These are phyloP conservation scores for Pichia kudriavzevii DNA, from an alignment of 1,139 yeast species.

Conservation along the genomic window DNA sequence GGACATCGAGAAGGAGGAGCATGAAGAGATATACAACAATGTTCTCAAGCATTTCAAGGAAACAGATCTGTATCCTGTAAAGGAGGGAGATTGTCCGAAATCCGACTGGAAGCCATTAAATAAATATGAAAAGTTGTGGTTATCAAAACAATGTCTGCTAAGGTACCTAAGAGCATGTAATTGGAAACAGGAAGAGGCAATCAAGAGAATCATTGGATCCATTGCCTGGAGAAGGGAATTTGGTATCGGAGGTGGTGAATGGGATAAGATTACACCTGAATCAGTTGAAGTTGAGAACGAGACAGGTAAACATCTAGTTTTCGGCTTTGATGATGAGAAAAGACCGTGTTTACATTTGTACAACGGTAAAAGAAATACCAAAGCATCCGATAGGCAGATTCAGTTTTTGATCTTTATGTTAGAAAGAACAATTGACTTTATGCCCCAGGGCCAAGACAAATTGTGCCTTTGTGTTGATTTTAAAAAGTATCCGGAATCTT, in stretches of 20 bases:
- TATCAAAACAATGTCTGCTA: conserved; percentile 78
- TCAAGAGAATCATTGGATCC: conserved; percentile 53
- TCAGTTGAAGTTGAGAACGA: conserved; percentile 63
- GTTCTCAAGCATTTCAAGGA: conserved; percentile 51
- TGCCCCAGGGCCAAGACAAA: conserved; percentile 95
- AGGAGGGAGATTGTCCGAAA: conserved; percentile 31
- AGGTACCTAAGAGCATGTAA: conserved; percentile 85
- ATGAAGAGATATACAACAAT: conserved; percentile 48
- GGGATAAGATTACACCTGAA: conserved; percentile 50
- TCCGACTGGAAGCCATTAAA: conserved; percentile 33
- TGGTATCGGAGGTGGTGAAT: conserved; percentile 62
- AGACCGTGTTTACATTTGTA: conserved; percentile 83
- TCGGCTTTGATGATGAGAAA: conserved; percentile 80
- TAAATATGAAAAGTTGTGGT: conserved; percentile 73
- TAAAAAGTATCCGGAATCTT: conserved; percentile 54
- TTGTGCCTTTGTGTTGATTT: conserved; percentile 86
- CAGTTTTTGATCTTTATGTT: conserved; percentile 89
- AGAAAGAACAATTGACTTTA: conserved; percentile 80
- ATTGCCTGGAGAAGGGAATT: conserved; percentile 89
- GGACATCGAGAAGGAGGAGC: conserved; percentile 34
- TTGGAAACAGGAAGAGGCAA: conserved; percentile 69
- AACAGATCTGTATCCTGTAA: conserved; percentile 30
- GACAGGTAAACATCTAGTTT: conserved; percentile 79
- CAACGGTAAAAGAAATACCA: conserved; percentile 89
- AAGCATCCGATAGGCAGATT: conserved; percentile 77